Evolutionary conservation across 768 basidiomycete species (phyloP), one percentile per base, ranked within the genome.

Genomic region (Nevesoporus exiguus): DNA sequence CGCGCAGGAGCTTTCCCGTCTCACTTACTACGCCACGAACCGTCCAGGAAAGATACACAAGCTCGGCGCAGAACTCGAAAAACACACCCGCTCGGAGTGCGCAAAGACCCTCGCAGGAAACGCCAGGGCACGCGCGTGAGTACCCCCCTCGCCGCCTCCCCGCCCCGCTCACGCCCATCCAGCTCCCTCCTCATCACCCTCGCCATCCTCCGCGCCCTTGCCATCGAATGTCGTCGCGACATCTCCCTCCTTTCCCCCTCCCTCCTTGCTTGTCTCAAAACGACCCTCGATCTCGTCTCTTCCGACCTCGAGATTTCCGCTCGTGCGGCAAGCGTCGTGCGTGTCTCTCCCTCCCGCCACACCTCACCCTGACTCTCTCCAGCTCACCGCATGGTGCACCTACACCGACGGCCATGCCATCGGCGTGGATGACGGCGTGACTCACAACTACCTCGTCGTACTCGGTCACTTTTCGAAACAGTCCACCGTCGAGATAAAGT

Each of bases 331-430:
- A 88, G 81, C 64, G 82, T 93, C 49, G 93, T 93, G 68, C 62
- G 89, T 79, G 13, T 17, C 29, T 14, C 37, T 21, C 19, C 52
- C 27, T 25, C 0, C 4, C 41, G 21, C 41, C 1, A 15, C 24
- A 7, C 55, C 7, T 21, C 13, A 14, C 19, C 22, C 45, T 62
- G 7, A 56, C 33, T 42, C 3, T 17, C n/a, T 4, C 30, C 61
- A 94, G 88, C 93, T 96, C 63, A 90, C 87, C 3, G 87, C 92
- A 1, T 98, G 92, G 88, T 87, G 88, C 19, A 94, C 93, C 15
- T 97, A 86, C 60, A 93, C 94, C 21, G 88, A 95, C 60, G 92
- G 93, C 0, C 84, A 85, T 50, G 75, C 89, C 37, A 84, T 95
- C 57, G 90, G 89, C 25, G 82, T 86, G 13, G 93, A 96, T 64